Percentiles rank a stretch among this genome's conserved stretches.
phyloP scores from a whole-genome alignment of 2,329 filamentous ascomycete genomes.

The Fusarium fujikuroi region DNA sequence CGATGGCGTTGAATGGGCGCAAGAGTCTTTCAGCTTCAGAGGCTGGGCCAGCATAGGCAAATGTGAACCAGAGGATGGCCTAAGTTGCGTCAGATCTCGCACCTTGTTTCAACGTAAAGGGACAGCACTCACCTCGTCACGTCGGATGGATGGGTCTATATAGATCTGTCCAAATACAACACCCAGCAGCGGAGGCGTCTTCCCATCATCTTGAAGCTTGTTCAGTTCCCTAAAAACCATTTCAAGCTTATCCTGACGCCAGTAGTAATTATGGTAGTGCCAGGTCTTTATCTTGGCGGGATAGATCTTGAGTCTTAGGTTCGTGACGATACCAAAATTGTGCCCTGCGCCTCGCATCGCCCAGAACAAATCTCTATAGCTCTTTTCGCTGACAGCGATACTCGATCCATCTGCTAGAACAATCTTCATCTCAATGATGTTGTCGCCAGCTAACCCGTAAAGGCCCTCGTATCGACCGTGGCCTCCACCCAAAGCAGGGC shows the following conservation, averaged over 20 bases:
- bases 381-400: not conserved
- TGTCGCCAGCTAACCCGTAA: not conserved
- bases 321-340: not conserved
- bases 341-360: not conserved
- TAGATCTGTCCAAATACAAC: not conserved
- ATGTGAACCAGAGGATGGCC: not conserved
- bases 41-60: not conserved
- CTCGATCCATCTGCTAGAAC: not conserved
- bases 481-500: not conserved
- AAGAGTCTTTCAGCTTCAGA: not conserved
- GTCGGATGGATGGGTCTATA: not conserved
- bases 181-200: not conserved
- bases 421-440: not conserved
- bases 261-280: not conserved
- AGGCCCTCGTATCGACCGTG: not conserved
- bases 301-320: not conserved
- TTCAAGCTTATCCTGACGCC: not conserved
- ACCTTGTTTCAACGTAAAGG: fast-evolving
- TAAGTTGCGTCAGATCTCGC: not conserved
- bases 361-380: not conserved
- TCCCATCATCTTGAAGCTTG: not conserved
- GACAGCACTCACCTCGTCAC: not conserved
- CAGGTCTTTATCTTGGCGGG: not conserved
- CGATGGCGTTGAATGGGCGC: not conserved
- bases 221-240: not conserved